phyloP scores from a whole-genome alignment of 179 eudicot species.

The Kewa caespitosa region DNA sequence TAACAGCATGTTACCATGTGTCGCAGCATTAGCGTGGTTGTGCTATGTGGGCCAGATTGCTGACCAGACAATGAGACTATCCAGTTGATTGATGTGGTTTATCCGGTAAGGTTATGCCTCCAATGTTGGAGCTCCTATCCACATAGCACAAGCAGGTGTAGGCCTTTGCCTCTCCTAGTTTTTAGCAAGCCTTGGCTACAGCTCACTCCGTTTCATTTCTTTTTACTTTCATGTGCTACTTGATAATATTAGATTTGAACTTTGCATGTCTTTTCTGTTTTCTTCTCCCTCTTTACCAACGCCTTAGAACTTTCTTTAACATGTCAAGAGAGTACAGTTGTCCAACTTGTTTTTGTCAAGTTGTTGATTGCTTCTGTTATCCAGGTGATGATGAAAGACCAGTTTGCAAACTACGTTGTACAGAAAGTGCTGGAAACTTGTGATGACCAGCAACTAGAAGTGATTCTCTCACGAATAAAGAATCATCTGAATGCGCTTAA shows the following conservation, averaged over 20 bases:
- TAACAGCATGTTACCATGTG: too few species aligned
- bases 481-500: conserved; percentile 91
- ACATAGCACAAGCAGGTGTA: neutral
- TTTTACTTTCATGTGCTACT: neutral
- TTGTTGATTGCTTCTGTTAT: conserved; percentile 5
- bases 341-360: neutral
- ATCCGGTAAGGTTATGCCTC: neutral
- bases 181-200: neutral
- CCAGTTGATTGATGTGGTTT: neutral
- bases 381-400: conserved; percentile 98
- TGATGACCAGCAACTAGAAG: conserved; percentile 84
- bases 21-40: too few species aligned
- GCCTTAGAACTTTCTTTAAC: neutral
- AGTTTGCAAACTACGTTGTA: conserved; percentile 91
- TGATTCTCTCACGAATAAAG: conserved; percentile 78
- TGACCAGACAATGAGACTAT: neutral
- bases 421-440: conserved; percentile 98
- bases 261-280: neutral
- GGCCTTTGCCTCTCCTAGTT: neutral
- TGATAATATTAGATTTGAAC: neutral
- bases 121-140: neutral
- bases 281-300: neutral
- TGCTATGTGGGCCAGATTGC: too few species aligned
- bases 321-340: neutral
- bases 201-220: neutral